A percentile compares a stretch with the other conserved stretches of the same genome.
Conservation (phyloP, 495 filamentous ascomycete genomes). For the Podospora conica region DNA sequence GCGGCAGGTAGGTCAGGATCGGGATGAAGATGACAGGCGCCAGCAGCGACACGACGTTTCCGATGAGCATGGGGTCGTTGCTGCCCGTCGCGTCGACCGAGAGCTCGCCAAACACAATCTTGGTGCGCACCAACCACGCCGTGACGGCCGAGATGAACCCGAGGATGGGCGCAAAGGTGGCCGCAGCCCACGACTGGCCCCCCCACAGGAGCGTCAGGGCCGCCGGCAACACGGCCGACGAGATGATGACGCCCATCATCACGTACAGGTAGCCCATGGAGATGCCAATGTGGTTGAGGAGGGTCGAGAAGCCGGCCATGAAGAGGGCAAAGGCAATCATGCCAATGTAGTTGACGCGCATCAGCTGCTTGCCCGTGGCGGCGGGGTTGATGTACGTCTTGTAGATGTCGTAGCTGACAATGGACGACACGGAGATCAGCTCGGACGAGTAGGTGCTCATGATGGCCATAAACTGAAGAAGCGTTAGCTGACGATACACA, state of each 20-base stretch:
- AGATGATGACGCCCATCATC: slow-evolving; percentile 68
- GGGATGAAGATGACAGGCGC: slow-evolving; percentile 58
- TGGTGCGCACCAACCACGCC: slow-evolving; percentile 67
- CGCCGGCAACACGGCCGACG: slow-evolving; percentile 64
- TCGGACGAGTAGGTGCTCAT: slow-evolving; percentile 40
- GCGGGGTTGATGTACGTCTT: slow-evolving; percentile 46
- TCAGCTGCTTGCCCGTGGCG: slow-evolving; percentile 37
- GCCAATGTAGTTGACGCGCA: slow-evolving; percentile 42
- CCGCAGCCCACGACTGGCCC: slow-evolving; percentile 58
- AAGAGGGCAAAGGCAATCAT: slow-evolving; percentile 45
- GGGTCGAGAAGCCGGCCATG: slow-evolving; percentile 31
- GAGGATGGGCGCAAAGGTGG: slow-evolving; percentile 54
- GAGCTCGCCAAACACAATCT: slow-evolving; percentile 54
- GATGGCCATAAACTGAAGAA: slow-evolving; percentile 36
- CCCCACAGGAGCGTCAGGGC: slow-evolving; percentile 64
- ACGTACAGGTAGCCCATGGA: slow-evolving; percentile 57
- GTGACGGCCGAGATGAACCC: slow-evolving; percentile 58
- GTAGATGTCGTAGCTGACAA: slow-evolving; percentile 53
- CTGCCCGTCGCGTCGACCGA: slow-evolving; percentile 57
- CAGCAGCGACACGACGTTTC: slow-evolving; percentile 62
- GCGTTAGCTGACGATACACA: neutral
- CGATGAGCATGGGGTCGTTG: slow-evolving; percentile 76
- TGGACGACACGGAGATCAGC: slow-evolving; percentile 48
- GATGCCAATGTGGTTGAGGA: slow-evolving; percentile 49
- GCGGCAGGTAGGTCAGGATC: slow-evolving; percentile 9